A percentile compares a stretch with the other conserved stretches of the same genome.
Conservation (phyloP, 768 basidiomycete species). For the Serendipita indica region DNA sequence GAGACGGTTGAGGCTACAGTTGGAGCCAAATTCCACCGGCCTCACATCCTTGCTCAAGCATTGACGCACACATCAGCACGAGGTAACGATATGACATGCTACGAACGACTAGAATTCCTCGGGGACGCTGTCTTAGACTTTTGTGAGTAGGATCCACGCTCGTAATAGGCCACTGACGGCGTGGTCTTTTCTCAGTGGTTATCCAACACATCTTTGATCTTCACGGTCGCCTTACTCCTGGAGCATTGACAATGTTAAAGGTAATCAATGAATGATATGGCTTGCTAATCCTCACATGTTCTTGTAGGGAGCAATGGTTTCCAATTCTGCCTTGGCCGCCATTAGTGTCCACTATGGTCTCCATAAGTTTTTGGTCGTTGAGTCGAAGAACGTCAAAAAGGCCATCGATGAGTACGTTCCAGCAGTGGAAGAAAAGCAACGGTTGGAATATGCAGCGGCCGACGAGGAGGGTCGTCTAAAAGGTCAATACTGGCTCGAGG, state of each 20-base stretch:
- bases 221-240: slow-evolving; percentile 50
- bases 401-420: slow-evolving; percentile 40
- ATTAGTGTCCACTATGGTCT: slow-evolving; percentile 58
- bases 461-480: slow-evolving; percentile 34
- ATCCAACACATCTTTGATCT: slow-evolving; percentile 54
- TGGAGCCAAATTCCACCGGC: slow-evolving; percentile 44
- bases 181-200: slow-evolving; percentile 46
- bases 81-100: slow-evolving; percentile 40
- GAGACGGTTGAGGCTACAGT: slow-evolving; percentile 47
- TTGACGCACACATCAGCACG: slow-evolving; percentile 59
- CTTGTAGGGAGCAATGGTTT: slow-evolving; percentile 67
- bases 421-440: slow-evolving; percentile 32
- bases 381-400: slow-evolving; percentile 36
- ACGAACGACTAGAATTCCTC: slow-evolving; percentile 70
- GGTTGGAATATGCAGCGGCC: slow-evolving; percentile 27
- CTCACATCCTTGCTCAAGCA: slow-evolving; percentile 54
- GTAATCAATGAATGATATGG: slow-evolving; percentile 22
- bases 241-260: slow-evolving; percentile 67
- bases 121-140: slow-evolving; percentile 81
- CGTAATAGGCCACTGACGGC: no score
- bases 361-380: slow-evolving; percentile 43
- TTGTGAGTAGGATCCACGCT: slow-evolving; percentile 33
- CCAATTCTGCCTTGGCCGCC: slow-evolving; percentile 61
- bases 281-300: not conserved
- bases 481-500: slow-evolving; percentile 65